phyloP scores from a whole-genome alignment of 2,329 filamentous ascomycete genomes.

The Fusarium pseudoanthophilum region DNA sequence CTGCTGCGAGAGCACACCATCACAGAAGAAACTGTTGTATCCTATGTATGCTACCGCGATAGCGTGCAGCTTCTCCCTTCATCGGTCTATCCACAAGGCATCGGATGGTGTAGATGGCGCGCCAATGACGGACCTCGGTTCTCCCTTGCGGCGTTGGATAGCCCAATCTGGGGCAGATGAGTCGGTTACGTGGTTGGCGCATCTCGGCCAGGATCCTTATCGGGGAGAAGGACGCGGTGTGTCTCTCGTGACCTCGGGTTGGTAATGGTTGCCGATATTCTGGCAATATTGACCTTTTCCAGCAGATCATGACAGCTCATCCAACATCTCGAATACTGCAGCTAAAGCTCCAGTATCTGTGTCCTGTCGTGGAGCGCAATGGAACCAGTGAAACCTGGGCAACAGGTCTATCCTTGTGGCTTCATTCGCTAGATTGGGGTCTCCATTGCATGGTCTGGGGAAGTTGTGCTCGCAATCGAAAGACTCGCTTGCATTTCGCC shows the following conservation, averaged over 20 bases:
- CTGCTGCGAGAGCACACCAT: constrained; percentile 36
- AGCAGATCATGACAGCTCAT: constrained; percentile 41
- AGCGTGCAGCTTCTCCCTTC: constrained; percentile 14
- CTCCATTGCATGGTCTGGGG: constrained; percentile 18
- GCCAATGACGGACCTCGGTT: constrained; percentile 34
- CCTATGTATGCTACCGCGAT: constrained; percentile 13
- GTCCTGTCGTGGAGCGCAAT: constrained; percentile 20
- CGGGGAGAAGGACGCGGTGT: constrained; percentile 21
- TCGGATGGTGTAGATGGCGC: constrained; percentile 21
- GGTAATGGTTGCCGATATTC: constrained; percentile 20
- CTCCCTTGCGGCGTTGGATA: constrained; percentile 23
- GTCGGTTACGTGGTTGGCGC: constrained; percentile 27
- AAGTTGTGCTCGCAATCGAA: constrained; percentile 4
- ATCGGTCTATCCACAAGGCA: constrained; percentile 17
- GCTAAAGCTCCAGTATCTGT: constrained; percentile 30
- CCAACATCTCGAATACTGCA: constrained; percentile 35
- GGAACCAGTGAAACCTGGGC: constrained; percentile 18
- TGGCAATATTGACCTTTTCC: constrained; percentile 17
- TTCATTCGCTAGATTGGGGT: constrained; percentile 25
- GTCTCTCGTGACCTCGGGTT: constrained; percentile 29
- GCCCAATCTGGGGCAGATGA: constrained; percentile 37
- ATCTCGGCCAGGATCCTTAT: constrained; percentile 24
- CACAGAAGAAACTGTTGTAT: constrained; percentile 14
- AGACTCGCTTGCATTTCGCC: constrained; percentile 26
- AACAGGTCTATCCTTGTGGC: constrained; percentile 5